Percentiles rank a stretch among this genome's conserved stretches.
Evolutionary conservation across 441 rosid species (phyloP).

Genomic region (Populus hybrid): DNA sequence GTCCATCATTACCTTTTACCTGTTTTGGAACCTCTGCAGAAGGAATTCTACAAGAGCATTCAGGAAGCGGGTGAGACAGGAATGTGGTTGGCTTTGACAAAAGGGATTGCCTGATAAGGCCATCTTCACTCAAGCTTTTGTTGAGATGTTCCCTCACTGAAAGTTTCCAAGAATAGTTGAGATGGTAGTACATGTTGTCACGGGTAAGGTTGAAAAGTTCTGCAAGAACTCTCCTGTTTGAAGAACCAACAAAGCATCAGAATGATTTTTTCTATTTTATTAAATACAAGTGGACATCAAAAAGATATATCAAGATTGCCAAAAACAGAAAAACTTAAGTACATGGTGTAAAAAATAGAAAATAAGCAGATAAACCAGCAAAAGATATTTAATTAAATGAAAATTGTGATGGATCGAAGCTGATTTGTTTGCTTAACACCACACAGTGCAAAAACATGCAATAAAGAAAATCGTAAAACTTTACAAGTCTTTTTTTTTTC

Average conservation of each 20-base stretch:
- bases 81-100: constrained; percentile 63
- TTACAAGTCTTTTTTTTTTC: background rate
- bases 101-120: constrained; percentile 68
- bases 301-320: background rate
- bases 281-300: background rate
- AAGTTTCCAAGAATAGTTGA: constrained; percentile 69
- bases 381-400: background rate
- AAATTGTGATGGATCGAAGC: background rate
- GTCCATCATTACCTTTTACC: constrained; percentile 47
- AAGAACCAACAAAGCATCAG: constrained; percentile 8
- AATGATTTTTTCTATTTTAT: background rate
- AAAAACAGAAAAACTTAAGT: background rate
- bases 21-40: constrained; percentile 34
- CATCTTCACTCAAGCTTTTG: constrained; percentile 71
- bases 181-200: constrained; percentile 68
- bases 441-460: too few species aligned
- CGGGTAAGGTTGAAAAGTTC: constrained; percentile 52
- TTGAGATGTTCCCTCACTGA: constrained; percentile 71
- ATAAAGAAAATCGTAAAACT: too few species aligned
- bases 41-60: constrained; percentile 86
- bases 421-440: background rate
- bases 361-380: background rate
- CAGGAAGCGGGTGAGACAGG: constrained; percentile 91
- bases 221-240: constrained; percentile 64
- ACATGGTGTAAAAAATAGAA: background rate